These are phyloP conservation scores for Schizophyllum amplum DNA, from an alignment of 1,284 basidiomycete genomes.

Conservation along the genomic window DNA sequence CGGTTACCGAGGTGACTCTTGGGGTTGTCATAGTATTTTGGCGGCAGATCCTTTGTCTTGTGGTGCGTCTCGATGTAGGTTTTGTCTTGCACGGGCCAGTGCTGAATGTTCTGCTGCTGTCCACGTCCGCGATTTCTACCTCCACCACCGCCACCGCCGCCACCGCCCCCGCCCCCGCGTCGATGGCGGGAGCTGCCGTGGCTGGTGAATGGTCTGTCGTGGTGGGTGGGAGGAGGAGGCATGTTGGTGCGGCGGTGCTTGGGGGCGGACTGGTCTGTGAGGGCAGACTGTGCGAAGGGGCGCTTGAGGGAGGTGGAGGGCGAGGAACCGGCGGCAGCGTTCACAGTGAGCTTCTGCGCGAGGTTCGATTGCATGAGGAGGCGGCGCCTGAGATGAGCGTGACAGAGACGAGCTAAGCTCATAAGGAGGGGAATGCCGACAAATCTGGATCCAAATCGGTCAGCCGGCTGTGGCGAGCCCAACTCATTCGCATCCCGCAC, in stretches of 20 bases:
- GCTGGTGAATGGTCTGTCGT: conserved; percentile 19
- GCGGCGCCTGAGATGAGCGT: conserved; percentile 38
- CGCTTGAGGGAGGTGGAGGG: conserved; percentile 26
- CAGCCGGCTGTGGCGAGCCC: neutral
- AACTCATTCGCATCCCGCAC: neutral
- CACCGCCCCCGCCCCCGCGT: neutral
- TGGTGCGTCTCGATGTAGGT: conserved; percentile 2
- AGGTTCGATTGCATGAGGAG: conserved; percentile 51
- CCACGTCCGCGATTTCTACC: neutral
- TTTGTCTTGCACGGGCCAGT: conserved; percentile 6
- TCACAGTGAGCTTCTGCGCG: conserved; percentile 15
- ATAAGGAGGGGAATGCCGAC: conserved; percentile 21
- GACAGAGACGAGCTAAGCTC: conserved; percentile 28
- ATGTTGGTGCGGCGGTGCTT: neutral
- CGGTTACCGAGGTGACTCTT: neutral
- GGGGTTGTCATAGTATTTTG: neutral
- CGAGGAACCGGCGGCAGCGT: conserved; percentile 19
- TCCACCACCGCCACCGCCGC: neutral
- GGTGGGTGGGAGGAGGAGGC: conserved; percentile 13
- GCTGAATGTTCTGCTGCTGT: neutral
- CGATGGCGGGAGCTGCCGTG: conserved; percentile 10
- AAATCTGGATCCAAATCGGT: neutral
- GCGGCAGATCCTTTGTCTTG: neutral
- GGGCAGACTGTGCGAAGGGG: conserved; percentile 29
- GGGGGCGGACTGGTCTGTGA: conserved; percentile 9